phyloP scores from a whole-genome alignment of 768 basidiomycete species.

The Pisolithus marmoratus region DNA sequence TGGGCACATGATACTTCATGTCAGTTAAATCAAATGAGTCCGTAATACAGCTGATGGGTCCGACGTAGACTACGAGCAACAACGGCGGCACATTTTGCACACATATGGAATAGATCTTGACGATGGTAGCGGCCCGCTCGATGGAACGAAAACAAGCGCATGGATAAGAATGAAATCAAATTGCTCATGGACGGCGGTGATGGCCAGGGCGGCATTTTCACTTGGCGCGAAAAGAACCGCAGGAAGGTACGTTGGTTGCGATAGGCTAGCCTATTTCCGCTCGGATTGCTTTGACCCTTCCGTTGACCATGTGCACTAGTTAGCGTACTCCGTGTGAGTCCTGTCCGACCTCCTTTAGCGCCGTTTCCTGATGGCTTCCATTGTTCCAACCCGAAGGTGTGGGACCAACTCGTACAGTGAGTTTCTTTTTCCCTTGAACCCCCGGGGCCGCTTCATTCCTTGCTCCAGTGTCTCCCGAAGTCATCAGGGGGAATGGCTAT shows the following conservation, averaged over 20 bases:
- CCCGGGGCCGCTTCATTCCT: conserved; percentile 16
- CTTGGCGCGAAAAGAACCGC: conserved; percentile 92
- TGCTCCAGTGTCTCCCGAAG: conserved; percentile 77
- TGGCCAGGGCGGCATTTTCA: conserved; percentile 81
- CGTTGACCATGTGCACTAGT: conserved; percentile 36
- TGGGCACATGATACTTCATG: conserved; percentile 97
- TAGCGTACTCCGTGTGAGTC: conserved; percentile 85
- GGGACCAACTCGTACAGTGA: conserved; percentile 84
- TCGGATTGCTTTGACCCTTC: conserved; percentile 18
- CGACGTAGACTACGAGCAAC: conserved; percentile 83
- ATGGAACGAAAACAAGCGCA: conserved; percentile 69
- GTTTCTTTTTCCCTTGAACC: conserved; percentile 30
- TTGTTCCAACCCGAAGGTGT: conserved; percentile 46
- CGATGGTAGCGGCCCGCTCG: conserved; percentile 58
- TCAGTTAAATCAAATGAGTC: conserved; percentile 25
- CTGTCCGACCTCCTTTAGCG: conserved; percentile 10
- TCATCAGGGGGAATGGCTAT: conserved; percentile 88
- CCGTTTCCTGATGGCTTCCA: conserved; percentile 21
- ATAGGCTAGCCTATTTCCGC: conserved; percentile 27
- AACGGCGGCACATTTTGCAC: conserved; percentile 78
- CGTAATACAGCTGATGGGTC: conserved; percentile 12
- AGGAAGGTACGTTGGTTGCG: conserved; percentile 58
- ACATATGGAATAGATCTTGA: conserved; percentile 96
- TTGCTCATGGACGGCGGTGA: conserved; percentile 77
- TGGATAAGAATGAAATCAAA: conserved; percentile 81